Base-by-base conservation (phyloP, 805 yeast genomes). In the Pichia californica region DNA sequence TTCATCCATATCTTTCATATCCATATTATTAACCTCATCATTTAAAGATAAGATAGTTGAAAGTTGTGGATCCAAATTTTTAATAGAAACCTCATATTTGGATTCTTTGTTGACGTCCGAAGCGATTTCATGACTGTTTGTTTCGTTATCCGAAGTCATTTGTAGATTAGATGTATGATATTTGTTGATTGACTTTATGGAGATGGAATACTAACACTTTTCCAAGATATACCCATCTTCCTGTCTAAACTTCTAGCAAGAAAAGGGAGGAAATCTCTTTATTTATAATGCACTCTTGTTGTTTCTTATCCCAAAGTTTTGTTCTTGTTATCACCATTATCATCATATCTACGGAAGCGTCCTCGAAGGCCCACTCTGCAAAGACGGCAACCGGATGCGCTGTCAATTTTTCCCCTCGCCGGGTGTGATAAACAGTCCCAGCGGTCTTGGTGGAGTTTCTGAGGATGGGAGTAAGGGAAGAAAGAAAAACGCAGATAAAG, bases 21-120 rank as follows among this genome's bases (percentile, higher is more conserved):
- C 34, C 43, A 40, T 36, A 15, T 44, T n/a, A 31, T 36, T 31
- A 15, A 31, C 43, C 21, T 35, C 44, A 25, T 40, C 28, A 18
- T 34, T 38, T 26, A 38, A 23, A 9, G 42, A 41, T 16, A 41
- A 15, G 10, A 41, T 41, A 6, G 28, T 26, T n/a, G 44, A 28
- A 3, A 41, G 30, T 41, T 41, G 40, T 20, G 40, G 36, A 31
- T 35, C 25, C 5, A 41, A 9, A 7, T 30, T 25, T 9, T 21
- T n/a, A 4, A 38, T 10, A 1, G 38, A 23, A 14, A 35, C 16
- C 2, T 41, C 26, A 21, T 34, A 23, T 9, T 41, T 41, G 6
- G 39, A 30, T 11, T 23, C 33, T 30, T 29, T 41, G 10, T 7
- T 9, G 27, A 25, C 10, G 27, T 31, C 33, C 16, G 29, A 31